Evolutionary conservation across 306 rosid species (phyloP).

Genomic region (Castanea crenata): DNA sequence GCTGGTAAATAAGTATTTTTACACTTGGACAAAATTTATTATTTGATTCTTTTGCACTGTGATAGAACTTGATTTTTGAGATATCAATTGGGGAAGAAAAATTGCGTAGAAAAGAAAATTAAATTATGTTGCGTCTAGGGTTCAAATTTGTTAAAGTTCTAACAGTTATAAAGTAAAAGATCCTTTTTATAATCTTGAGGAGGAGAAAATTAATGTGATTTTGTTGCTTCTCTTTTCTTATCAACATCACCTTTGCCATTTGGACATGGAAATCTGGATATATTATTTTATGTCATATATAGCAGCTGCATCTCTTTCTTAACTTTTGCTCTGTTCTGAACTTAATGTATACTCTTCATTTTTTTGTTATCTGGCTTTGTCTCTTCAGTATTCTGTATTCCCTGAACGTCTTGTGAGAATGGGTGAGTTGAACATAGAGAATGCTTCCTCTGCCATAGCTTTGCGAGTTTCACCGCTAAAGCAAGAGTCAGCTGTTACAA

Average conservation of each 20-base stretch:
- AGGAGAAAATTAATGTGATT: neutral
- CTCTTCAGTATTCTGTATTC: neutral
- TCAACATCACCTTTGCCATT: neutral
- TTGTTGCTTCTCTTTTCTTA: neutral
- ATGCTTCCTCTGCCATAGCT: slow-evolving; percentile 35
- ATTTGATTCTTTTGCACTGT: neutral
- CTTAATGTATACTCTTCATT: neutral
- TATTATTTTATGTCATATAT: neutral
- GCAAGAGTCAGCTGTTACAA: slow-evolving; percentile 16
- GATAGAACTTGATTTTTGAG: neutral
- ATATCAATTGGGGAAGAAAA: neutral
- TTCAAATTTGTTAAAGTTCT: neutral
- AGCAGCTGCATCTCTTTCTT: neutral
- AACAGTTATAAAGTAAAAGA: neutral
- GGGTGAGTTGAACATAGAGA: slow-evolving; percentile 49
- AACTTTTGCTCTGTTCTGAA: neutral
- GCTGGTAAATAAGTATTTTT: neutral
- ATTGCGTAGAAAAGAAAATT: neutral
- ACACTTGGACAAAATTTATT: neutral
- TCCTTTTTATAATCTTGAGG: neutral
- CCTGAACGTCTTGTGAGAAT: slow-evolving; percentile 21
- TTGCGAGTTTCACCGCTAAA: slow-evolving; percentile 29
- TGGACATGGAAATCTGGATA: neutral
- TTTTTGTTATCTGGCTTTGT: neutral
- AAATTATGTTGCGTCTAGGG: neutral